Base-by-base conservation (phyloP, 169 alveolate species). In the Fabrea salina region DNA sequence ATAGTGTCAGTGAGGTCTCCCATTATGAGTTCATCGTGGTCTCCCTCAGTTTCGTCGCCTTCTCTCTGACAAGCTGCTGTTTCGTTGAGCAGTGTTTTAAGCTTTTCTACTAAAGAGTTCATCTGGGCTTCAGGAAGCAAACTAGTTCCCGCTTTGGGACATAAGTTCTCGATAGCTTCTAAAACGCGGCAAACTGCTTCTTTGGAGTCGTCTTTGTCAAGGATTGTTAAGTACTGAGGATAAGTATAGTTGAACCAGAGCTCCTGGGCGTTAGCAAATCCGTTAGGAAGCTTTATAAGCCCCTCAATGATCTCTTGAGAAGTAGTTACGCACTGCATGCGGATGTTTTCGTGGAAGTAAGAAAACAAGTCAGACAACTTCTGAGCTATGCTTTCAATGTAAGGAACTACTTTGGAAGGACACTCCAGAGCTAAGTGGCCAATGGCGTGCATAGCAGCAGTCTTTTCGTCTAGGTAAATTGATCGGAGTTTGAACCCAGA, bases 21-120 rank as follows among this genome's bases (percentile, higher is more conserved):
- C 74, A 61, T 61, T 0, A 61, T 19, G 25, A 51, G 8, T 30
- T 61, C 74, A 5, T 61, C 74, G 3, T 61, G 74, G 50, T 61
- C 74, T 33, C 74, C 74, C 39, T 61, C 74, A 2, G 74, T 61
- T 37, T 61, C 74, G 39, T 61, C 74, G 8, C 74, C 74, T 37
- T 33, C 27, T 11, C 32, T 22, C 25, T 61, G 74, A 37, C 74
- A 61, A 1, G 11, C 41, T 16, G 74, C 74, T n/a, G n/a, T 16
- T 4, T 61, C 74, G 16, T 35, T 30, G 2, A 61, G 39, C 11
- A 61, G 49, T 1, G 16, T 35, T 0, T 16, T 27, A 27, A 61
- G 39, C 25, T 61, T 13, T 8, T 61, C 74, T n/a, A 61, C 27
- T 16, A 61, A 27, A 11, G 13, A 27, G 11, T 13, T 22, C 74